Conservation (phyloP, 768 basidiomycete genomes). For the Amanita polypyramis region DNA sequence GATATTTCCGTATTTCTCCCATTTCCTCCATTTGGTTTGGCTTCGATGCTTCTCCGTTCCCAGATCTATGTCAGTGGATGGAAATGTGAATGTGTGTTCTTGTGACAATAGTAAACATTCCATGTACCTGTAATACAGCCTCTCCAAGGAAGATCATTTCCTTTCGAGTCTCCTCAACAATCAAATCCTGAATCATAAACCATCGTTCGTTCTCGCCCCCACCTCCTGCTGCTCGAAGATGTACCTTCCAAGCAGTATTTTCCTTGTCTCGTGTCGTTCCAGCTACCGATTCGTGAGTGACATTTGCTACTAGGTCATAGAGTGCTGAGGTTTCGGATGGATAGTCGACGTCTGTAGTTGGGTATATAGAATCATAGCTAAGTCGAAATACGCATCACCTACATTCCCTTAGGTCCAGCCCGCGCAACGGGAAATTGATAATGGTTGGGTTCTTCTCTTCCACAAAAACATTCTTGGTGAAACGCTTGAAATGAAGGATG, state of each 20-base stretch:
- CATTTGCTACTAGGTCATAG: conserved; percentile 94
- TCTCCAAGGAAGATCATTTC: conserved; percentile 98
- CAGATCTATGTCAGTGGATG: conserved; percentile 37
- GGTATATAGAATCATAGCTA: conserved; percentile 14
- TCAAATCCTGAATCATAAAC: conserved; percentile 94
- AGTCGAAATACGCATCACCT: conserved; percentile 23
- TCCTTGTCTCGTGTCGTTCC: conserved; percentile 93
- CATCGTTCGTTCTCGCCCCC: conserved; percentile 84
- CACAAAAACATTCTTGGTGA: conserved; percentile 92
- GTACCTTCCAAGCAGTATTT: conserved; percentile 87
- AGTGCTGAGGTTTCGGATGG: conserved; percentile 49
- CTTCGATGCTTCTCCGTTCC: conserved; percentile 38
- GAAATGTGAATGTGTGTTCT: not conserved
- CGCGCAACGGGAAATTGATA: conserved; percentile 91
- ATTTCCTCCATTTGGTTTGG: conserved; percentile 14
- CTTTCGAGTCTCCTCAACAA: conserved; percentile 91
- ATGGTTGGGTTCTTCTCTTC: conserved; percentile 99
- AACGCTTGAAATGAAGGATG: conserved; percentile 91
- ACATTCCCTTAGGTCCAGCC: conserved; percentile 92
- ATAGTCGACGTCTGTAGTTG: conserved; percentile 65
- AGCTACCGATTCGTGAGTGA: conserved; percentile 89
- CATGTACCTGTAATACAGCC: conserved; percentile 80
- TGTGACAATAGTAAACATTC: not conserved
- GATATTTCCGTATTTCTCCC: conserved; percentile 19
- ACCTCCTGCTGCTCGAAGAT: conserved; percentile 65